These are phyloP conservation scores for Ophiorrhiza pumila DNA, from an alignment of 257 asterid species.

Conservation along the genomic window DNA sequence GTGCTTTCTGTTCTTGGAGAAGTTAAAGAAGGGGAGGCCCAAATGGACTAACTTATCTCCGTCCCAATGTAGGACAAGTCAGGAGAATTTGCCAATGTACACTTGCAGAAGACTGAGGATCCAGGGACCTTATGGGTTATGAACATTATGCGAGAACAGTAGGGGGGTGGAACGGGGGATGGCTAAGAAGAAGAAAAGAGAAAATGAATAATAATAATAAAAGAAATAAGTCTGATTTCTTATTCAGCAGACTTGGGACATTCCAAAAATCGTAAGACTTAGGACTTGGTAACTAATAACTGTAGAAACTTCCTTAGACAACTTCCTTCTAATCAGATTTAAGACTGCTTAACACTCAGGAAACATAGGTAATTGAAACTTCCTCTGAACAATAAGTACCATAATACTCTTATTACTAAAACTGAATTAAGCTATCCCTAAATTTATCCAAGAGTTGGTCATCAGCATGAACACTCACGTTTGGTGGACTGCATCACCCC, in stretches of 20 bases:
- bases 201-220: background rate
- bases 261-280: background rate
- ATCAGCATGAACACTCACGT: too few species aligned
- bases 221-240: background rate
- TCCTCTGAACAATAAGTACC: background rate
- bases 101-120: background rate
- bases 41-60: too few species aligned
- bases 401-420: too few species aligned
- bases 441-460: too few species aligned
- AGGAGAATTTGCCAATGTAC: too few species aligned
- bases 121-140: background rate
- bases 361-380: background rate
- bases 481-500: too few species aligned
- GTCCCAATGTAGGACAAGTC: too few species aligned
- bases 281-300: background rate
- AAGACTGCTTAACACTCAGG: background rate
- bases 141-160: background rate
- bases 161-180: background rate
- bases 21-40: too few species aligned
- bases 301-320: background rate
- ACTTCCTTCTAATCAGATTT: background rate
- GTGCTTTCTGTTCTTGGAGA: too few species aligned
- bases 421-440: too few species aligned
- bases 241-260: too few species aligned
- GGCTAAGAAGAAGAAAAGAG: background rate